Base-by-base conservation (phyloP, 257 asterid species). In the Handroanthus guayacan region DNA sequence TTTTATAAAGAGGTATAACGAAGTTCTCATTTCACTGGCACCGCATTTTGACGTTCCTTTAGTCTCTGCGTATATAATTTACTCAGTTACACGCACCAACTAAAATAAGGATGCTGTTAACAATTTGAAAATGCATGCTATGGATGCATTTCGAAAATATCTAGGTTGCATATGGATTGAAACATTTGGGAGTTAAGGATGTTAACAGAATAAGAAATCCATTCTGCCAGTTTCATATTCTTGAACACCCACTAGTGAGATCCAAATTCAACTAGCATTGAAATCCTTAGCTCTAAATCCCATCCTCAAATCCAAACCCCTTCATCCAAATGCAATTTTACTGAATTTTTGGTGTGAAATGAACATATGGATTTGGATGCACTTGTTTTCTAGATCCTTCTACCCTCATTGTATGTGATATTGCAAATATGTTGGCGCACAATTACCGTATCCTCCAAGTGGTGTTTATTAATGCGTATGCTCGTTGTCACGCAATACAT, bases 1-100 rank as follows among this genome's bases (percentile, higher is more conserved):
- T 93, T 93, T 63, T 93, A 93, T 76, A 80, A 11, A 54, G 90
- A 93, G 98, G 98, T 86, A 85, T 18, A 20, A 43, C 14, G 52
- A 57, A 62, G 38, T 60, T 65, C 31, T 64, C 77, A 39, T 7
- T 69, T 58, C 13, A 12, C 16, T 74, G 62, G 69, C 0, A 34
- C 43, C 45, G 31, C 31, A 25, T 25, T 25, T 25, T 25, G n/a
- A n/a, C 41, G 1, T 39, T 57, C 57, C n/a, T 8, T 58, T 25
- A 11, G 37, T 52, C 51, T 68, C 61, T 20, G 47, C 41, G 20
- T 66, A 4, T 44, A 45, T 66, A 17, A 9, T 20, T 34, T 50
- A 14, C 50, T 51, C 36, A 5, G 47, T 44, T 58, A 34, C n/a
- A 20, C 12, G 61, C 34, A 36, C 31, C 56, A 9, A 56, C 69